Base-by-base conservation (phyloP, 768 basidiomycete genomes). In the Neoboletus magnificus region DNA sequence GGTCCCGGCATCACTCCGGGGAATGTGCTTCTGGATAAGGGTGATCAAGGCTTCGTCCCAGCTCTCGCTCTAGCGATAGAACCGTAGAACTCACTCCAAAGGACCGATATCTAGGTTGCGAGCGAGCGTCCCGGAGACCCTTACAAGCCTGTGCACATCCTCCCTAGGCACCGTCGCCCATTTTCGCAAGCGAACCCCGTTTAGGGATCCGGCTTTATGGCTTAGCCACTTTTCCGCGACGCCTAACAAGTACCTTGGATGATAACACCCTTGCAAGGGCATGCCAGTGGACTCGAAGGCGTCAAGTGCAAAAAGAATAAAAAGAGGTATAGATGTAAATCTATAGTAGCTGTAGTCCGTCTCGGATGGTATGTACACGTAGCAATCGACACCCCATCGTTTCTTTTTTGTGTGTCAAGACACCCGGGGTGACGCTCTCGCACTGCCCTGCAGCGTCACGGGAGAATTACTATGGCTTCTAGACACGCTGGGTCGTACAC, bases 401-500 rank as follows among this genome's bases (percentile, higher is more conserved):
- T 25, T 47, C 23, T 37, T 52, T 49, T 18, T 36, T 37, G 41
- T 51, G 41, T 3, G 27, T 63, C 60, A 67, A 48, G 56, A 55
- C 48, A 55, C 23, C 56, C 56, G 59, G 27, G 61, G 66, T 50
- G 65, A 61, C 29, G 44, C 51, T 35, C 65, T 52, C 35, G 55
- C 63, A 50, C 69, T 61, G 67, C 50, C 62, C 71, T 60, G 69
- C 67, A 69, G 69, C 53, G 57, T 60, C 35, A 41, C 54, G 12
- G 83, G 84, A 22, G 84, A 84, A 68, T 73, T 74, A 63, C 77
- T 83, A 67, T 76, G 76, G 71, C 82, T 83, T 67, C 82, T 74
- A 69, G 81, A 79, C 57, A 75, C 77, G 57, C 66, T 58, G 6
- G 60, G 56, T 57, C 54, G 62, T 60, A 55, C 59, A 46, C 54